These are phyloP conservation scores for Hygrocybe coccinea DNA, from an alignment of 768 basidiomycete genomes.

Conservation along the genomic window DNA sequence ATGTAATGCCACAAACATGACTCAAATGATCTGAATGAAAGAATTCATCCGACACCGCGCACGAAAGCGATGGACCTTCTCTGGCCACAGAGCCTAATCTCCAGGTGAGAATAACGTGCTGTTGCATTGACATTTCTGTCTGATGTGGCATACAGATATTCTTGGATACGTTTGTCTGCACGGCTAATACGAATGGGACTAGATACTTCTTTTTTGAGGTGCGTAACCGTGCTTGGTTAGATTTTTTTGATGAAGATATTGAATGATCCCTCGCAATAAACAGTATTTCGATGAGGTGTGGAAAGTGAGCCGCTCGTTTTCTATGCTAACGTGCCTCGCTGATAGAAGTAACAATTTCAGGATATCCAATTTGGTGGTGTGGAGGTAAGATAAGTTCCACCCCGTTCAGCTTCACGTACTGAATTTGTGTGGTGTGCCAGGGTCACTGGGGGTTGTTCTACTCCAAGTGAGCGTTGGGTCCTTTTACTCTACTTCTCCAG, in stretches of 20 bases:
- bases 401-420: background rate
- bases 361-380: constrained; percentile 54
- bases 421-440: constrained; percentile 17
- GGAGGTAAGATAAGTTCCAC: constrained; percentile 6
- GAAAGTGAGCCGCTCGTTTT: constrained; percentile 50
- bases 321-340: constrained; percentile 1
- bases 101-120: constrained; percentile 35
- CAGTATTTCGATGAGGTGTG: constrained; percentile 78
- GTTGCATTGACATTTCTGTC: constrained; percentile 2
- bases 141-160: constrained; percentile 47
- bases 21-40: constrained; percentile 19
- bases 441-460: constrained; percentile 68
- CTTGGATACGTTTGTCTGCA: constrained; percentile 82
- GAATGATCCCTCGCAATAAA: constrained; percentile 14
- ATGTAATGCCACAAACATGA: background rate
- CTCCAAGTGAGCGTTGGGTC: constrained; percentile 41
- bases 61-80: constrained; percentile 65
- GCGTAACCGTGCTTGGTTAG: constrained; percentile 15
- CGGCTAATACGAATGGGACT: constrained; percentile 75
- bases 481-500: background rate
- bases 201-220: constrained; percentile 88
- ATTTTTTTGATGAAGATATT: no score
- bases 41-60: constrained; percentile 55
- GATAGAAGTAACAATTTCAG: constrained; percentile 27
- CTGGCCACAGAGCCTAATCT: constrained; percentile 55